phyloP scores from a whole-genome alignment of 1,139 yeast genomes.

The Pneumocystis jirovecii region DNA sequence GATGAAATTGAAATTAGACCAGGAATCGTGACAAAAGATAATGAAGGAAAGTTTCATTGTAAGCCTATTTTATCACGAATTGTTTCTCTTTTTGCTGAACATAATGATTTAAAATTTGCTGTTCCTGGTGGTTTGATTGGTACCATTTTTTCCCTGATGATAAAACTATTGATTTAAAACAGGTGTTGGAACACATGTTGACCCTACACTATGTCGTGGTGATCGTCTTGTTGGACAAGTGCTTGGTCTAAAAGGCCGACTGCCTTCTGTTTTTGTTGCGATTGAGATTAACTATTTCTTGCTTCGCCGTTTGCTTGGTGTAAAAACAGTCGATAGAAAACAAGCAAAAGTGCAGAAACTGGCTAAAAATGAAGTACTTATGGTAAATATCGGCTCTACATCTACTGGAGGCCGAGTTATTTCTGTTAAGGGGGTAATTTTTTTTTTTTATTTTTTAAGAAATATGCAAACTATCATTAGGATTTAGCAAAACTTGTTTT shows the following conservation, averaged over 20 bases:
- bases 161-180: neutral
- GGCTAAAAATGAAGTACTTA: constrained; percentile 85
- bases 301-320: constrained; percentile 93
- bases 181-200: constrained; percentile 87
- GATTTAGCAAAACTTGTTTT: constrained; percentile 97
- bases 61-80: constrained; percentile 90
- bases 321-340: constrained; percentile 94
- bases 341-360: constrained; percentile 93
- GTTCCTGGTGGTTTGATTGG: constrained; percentile 99
- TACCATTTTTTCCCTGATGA: constrained; percentile 14
- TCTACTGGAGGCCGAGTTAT: constrained; percentile 98
- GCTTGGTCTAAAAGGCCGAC: constrained; percentile 89
- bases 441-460: neutral
- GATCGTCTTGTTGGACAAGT: constrained; percentile 99
- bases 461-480: neutral
- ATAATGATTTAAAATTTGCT: constrained; percentile 93
- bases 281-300: constrained; percentile 94
- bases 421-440: constrained; percentile 63
- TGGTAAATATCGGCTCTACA: constrained; percentile 98
- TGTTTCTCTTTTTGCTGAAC: constrained; percentile 90
- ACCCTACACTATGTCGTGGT: constrained; percentile 97
- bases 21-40: constrained; percentile 90
- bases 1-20: constrained; percentile 99
- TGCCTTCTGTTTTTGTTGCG: constrained; percentile 92
- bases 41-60: constrained; percentile 76